Evolutionary conservation across 352 stramenopile species (phyloP), one percentile per base, ranked within the genome.

Genomic region (Salisapilia sapeloensis): DNA sequence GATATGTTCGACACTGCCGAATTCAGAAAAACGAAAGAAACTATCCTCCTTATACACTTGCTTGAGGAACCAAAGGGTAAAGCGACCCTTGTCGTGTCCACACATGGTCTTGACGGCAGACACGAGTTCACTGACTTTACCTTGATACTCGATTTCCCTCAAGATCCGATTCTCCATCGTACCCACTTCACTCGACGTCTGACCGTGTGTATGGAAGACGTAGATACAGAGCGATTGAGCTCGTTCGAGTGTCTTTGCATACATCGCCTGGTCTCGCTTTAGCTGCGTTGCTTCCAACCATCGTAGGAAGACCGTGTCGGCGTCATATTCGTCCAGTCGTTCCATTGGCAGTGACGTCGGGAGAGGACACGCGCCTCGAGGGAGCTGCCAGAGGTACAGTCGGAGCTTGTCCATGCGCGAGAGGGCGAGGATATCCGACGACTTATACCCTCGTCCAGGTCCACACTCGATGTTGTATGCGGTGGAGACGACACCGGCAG

Each of bases 381-480:
- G 75, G 12, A 91, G 56, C 28, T 91, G 75, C 75, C 75, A 91
- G 16, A 91, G 33, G 33, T 82, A 87, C 12, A 91, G 37, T 29
- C 77, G 74, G 24, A 91, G 37, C 29, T 72, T 59, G 28, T 87
- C 72, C 2, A 54, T 50, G 6, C 50, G 62, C 1, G 61, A 70
- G 7, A 91, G 48, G 24, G 78, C 36, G 11, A 64, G 48, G 9
- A 90, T 80, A 20, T 87, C 71, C 23, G 41, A 78, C 6, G 71
- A 75, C 35, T 91, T 87, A 53, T 85, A 91, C 19, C 75, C 75
- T 24, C 69, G 66, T n/a, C 69, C 69, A 16, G 72, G 72, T 0
- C 55, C 74, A 22, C 66, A 91, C 39, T 91, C 75, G 28, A 91
- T 86, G 25, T 91, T 85, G 53, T 84, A 91, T 3, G 65, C 70